Conservation (phyloP, 768 basidiomycete genomes). For the Auriculariales sp. region DNA sequence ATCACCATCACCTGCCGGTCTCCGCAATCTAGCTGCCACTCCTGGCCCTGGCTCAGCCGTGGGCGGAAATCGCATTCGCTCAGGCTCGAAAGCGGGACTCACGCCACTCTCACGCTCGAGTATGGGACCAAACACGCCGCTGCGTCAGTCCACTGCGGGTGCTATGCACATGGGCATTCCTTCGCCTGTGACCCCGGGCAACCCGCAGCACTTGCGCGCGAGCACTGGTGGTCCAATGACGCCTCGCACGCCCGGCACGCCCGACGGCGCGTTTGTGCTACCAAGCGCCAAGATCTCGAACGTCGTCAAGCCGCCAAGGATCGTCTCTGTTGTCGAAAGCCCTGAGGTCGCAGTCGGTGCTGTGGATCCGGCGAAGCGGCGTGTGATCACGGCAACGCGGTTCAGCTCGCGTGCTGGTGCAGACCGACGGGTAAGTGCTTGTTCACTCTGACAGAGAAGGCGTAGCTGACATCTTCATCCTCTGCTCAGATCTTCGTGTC, state of each 20-base stretch:
- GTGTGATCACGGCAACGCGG: slow-evolving; percentile 76
- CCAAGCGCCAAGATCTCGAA: slow-evolving; percentile 27
- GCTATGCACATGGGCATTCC: background rate
- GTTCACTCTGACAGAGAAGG: background rate
- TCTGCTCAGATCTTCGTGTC: slow-evolving; percentile 60
- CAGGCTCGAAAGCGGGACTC: background rate
- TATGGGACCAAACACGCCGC: background rate
- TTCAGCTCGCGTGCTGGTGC: slow-evolving; percentile 77
- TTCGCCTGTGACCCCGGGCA: background rate
- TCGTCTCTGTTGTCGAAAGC: slow-evolving; percentile 72
- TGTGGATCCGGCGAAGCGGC: slow-evolving; percentile 67
- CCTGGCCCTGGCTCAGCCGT: no score
- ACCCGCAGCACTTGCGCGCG: background rate
- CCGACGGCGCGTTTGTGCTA: background rate
- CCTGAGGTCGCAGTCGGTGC: slow-evolving; percentile 84
- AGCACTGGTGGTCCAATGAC: background rate
- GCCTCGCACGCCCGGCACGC: background rate
- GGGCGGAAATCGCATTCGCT: no score
- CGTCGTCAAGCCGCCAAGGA: slow-evolving; percentile 63
- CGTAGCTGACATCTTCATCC: background rate
- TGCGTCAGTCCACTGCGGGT: background rate
- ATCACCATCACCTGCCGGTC: slow-evolving; percentile 3
- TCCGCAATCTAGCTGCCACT: background rate
- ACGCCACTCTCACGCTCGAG: background rate
- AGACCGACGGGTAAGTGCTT: slow-evolving; percentile 51